Conservation (phyloP, 345 rosid genomes). For the Gossypium stocksii region DNA sequence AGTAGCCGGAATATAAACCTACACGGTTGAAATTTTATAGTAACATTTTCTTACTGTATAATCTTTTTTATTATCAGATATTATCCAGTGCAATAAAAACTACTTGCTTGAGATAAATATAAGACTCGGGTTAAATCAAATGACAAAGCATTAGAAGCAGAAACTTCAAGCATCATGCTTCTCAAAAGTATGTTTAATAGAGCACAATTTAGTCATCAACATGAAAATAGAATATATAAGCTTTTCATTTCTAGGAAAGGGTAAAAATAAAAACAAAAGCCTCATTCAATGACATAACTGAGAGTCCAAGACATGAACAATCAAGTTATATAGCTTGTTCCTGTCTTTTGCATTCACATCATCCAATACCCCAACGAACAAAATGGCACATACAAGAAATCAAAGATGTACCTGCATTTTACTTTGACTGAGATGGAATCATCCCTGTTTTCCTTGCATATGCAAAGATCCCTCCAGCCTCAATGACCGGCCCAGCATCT, state of each 20-base stretch:
- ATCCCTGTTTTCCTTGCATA: slow-evolving; percentile 80
- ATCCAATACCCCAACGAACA: not conserved
- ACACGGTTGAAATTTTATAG: not conserved
- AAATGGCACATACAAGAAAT: not conserved
- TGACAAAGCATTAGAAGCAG: not conserved
- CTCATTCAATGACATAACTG: not conserved
- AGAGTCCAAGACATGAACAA: not conserved
- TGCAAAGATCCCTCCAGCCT: slow-evolving; percentile 83
- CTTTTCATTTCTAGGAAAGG: too few relatives aligned
- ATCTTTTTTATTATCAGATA: not conserved
- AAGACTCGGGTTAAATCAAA: not conserved
- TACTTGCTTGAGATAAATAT: not conserved
- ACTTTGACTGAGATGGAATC: slow-evolving; percentile 45
- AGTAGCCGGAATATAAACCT: not conserved
- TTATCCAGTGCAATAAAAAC: not conserved
- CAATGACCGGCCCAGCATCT: slow-evolving; percentile 85
- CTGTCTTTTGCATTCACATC: not conserved
- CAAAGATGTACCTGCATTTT: slow-evolving; percentile 8
- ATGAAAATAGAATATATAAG: not conserved
- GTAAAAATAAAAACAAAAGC: not conserved
- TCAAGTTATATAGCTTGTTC: not conserved
- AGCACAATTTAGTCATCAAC: not conserved
- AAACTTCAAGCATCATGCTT: not conserved
- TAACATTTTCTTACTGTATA: not conserved
- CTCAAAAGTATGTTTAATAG: not conserved